phyloP scores from a whole-genome alignment of 371 early-diverging fungal genomes.

The Apophysomyces sp. region DNA sequence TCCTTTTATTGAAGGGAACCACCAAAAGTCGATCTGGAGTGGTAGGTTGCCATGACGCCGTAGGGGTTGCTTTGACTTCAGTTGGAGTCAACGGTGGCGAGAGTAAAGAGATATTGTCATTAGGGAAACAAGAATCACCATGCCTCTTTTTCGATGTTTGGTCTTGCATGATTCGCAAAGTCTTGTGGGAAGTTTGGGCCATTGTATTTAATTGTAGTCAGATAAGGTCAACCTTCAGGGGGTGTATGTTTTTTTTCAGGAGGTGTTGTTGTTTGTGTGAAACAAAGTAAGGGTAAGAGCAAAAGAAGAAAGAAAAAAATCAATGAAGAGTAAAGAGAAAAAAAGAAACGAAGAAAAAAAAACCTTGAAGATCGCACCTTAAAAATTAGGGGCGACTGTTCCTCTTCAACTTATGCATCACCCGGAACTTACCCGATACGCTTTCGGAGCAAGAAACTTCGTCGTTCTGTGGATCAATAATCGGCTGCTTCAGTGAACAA shows the following conservation, averaged over 20 bases:
- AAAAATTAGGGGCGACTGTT: conserved; percentile 8
- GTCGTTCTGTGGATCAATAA: not conserved
- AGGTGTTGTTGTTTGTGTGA: not conserved
- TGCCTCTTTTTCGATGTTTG: not conserved
- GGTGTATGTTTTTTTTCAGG: not conserved
- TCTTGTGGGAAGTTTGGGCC: conserved; percentile 7
- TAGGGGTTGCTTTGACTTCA: conserved; percentile 1
- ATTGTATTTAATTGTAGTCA: conserved; percentile 2
- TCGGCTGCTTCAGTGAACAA: not conserved
- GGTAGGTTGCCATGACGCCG: not conserved
- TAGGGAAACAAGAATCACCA: not conserved
- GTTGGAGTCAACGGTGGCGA: conserved; percentile 14
- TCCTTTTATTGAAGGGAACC: not conserved
- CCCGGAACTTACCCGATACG: not conserved
- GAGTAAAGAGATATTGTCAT: not conserved
- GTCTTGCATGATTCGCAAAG: not conserved
- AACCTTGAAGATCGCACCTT: not conserved
- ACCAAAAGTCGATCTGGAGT: not conserved
- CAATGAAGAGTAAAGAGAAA: conserved; percentile 8
- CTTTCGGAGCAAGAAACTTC: not conserved
- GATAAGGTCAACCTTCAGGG: conserved; percentile 2
- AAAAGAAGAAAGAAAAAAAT: conserved; percentile 10
- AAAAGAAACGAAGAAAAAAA: not conserved
- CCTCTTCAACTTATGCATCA: conserved; percentile 1
- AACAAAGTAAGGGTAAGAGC: not conserved